Conservation (phyloP, 495 filamentous ascomycete species). For the Penicillium bialowiezense region DNA sequence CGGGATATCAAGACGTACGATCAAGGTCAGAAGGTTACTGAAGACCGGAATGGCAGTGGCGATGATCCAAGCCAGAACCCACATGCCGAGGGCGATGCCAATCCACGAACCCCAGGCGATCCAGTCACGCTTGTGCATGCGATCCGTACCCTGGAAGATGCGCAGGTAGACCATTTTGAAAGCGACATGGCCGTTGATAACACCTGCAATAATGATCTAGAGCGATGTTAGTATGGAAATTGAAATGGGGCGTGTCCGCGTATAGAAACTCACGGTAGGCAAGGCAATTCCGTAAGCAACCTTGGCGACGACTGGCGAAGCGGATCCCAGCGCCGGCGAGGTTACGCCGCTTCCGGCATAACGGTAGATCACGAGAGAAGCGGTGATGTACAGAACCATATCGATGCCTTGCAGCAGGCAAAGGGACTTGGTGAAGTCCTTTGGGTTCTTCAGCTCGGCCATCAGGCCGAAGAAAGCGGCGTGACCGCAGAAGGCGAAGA, state of each 20-base stretch:
- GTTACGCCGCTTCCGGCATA: constrained; percentile 66
- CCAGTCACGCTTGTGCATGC: constrained; percentile 59
- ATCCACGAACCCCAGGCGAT: constrained; percentile 53
- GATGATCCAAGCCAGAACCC: constrained; percentile 68
- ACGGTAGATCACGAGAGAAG: constrained; percentile 59
- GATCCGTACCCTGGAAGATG: constrained; percentile 55
- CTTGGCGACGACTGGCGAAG: constrained; percentile 61
- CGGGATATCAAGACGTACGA: constrained; percentile 37
- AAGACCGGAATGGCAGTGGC: constrained; percentile 72
- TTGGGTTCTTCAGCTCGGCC: constrained; percentile 69
- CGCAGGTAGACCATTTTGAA: constrained; percentile 66
- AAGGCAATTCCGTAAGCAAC: constrained; percentile 73
- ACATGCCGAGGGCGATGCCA: constrained; percentile 53
- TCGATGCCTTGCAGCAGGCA: constrained; percentile 61
- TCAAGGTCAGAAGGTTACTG: constrained; percentile 57
- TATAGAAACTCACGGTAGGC: constrained; percentile 52
- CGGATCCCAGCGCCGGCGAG: constrained; percentile 71
- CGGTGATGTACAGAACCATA: constrained; percentile 59
- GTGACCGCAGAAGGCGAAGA: constrained; percentile 56
- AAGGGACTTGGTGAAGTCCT: constrained; percentile 66
- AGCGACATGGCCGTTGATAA: constrained; percentile 67
- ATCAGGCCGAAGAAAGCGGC: constrained; percentile 74
- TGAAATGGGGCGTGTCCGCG: too few species aligned
- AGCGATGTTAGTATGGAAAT: constrained; percentile 15
- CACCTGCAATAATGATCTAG: constrained; percentile 53